phyloP scores from a whole-genome alignment of 2,329 filamentous ascomycete genomes.

The Monosporascus sp. region DNA sequence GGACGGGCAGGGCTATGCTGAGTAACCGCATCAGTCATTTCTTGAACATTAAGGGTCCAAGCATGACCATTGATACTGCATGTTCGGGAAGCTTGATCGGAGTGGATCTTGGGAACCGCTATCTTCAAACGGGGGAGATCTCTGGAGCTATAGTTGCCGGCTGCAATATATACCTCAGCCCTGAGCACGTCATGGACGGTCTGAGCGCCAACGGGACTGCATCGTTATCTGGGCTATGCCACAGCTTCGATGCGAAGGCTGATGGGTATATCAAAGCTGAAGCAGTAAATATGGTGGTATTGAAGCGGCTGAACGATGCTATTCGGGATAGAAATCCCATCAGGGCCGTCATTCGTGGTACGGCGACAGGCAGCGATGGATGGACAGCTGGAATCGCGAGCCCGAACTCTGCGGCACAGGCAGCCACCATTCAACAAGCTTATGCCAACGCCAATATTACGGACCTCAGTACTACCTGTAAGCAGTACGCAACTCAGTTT shows the following conservation, averaged over 20 bases:
- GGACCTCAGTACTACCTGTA: slow-evolving; percentile 12
- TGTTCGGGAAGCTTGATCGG: too few species aligned
- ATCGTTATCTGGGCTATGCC: slow-evolving; percentile 16
- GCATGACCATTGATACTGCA: too few species aligned
- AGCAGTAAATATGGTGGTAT: slow-evolving; percentile 32
- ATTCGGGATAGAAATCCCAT: slow-evolving; percentile 35
- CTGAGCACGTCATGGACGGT: slow-evolving; percentile 21
- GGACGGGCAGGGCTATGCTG: slow-evolving; percentile 19
- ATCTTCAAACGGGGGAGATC: too few species aligned
- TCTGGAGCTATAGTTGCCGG: too few species aligned
- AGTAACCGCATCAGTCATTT: slow-evolving; percentile 29
- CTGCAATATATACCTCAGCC: slow-evolving; percentile 26
- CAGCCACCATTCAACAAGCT: slow-evolving; percentile 23
- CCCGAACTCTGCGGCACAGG: slow-evolving; percentile 32
- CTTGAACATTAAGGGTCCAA: slow-evolving; percentile 26
- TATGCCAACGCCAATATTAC: slow-evolving; percentile 26
- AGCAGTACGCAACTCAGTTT: too few species aligned
- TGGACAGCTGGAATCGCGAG: slow-evolving; percentile 33
- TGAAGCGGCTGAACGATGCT: slow-evolving; percentile 40
- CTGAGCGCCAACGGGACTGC: slow-evolving; percentile 2
- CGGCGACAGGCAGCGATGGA: slow-evolving; percentile 35
- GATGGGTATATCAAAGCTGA: slow-evolving; percentile 44
- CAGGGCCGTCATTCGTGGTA: slow-evolving; percentile 27
- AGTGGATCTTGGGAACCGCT: too few species aligned
- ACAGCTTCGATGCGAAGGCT: slow-evolving; percentile 33